Evolutionary conservation across 495 filamentous ascomycete species (phyloP), one percentile per base, ranked within the genome.

Genomic region (Tuber melanosporum): DNA sequence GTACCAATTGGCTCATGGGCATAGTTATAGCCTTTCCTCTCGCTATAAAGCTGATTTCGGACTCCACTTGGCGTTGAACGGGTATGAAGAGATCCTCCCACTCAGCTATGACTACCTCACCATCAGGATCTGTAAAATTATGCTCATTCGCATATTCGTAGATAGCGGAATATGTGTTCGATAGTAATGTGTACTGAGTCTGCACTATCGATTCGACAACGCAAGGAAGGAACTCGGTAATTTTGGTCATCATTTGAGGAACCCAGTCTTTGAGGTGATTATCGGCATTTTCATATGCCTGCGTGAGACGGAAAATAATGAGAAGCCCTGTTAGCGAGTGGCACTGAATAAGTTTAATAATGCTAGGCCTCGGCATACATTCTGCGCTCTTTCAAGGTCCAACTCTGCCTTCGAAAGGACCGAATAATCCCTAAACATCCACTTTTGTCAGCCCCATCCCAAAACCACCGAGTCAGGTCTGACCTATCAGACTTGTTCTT

Each of bases 281-380:
- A 79, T 98, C 95, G n/a, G 93, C 91, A 47, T 89, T 87, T 75
- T 90, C 86, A 79, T 97, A 98, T 44, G 92, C 92, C 91, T 97
- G 76, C 20, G 80, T 71, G 7, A 74, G n/a, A 42, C 20, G 46
- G 49, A 22, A n/a, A 52, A 41, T 72, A 36, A 36, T 36, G 15
- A 32, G 32, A 66, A 66, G 3, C 14, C 57, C 19, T 36, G 52
- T 74, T 46, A 84, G 74, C 66, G 69, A 14, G 62, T 76, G 73
- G 73, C 49, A 26, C 41, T 73, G n/a, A 44, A 43, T 36, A 44
- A 20, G 8, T 20, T 36, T 7, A 42, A 44, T 39, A 71, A 46
- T 77, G 17, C n/a, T 26, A 36, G 26, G 57, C 32, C 57, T 45
- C 45, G 9, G 71, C 75, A 43, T 74, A 92, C 92, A 82, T 91